Conservation (phyloP, 192 early-diverging fungal genomes). For the Allomyces macrogynus region DNA sequence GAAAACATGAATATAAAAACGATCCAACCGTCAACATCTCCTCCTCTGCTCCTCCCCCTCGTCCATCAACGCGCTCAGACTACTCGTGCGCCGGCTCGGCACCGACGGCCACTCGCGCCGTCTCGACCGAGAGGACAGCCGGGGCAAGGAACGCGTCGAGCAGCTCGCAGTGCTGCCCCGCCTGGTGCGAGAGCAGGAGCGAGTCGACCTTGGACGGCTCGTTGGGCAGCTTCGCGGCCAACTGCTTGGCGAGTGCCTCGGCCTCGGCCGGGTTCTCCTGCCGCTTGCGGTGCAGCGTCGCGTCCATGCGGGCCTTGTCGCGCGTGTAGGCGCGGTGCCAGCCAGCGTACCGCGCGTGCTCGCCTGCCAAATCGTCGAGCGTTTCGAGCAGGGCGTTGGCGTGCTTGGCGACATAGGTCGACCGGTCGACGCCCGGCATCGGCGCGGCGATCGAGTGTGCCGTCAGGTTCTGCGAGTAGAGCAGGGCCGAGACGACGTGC, state of each 20-base stretch:
- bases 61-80: no score
- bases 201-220: conserved; percentile 85
- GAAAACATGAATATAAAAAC: no score
- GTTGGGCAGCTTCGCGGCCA: conserved; percentile 33
- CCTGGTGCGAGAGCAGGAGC: conserved; percentile 72
- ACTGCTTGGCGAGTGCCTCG: conserved; percentile 31
- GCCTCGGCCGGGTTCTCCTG: conserved; percentile 52
- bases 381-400: conserved; percentile 59
- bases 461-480: conserved; percentile 43
- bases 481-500: conserved; percentile 51
- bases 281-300: conserved; percentile 34
- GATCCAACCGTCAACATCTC: no score
- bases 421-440: conserved; percentile 54
- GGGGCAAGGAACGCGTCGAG: conserved; percentile 86
- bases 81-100: no score
- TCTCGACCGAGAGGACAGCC: conserved; percentile 46
- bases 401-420: conserved; percentile 61
- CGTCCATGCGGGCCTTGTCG: conserved; percentile 61
- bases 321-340: conserved; percentile 82
- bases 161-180: conserved; percentile 82
- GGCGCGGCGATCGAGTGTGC: conserved; percentile 32
- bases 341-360: conserved; percentile 78
- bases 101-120: no score
- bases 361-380: conserved; percentile 75
- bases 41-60: no score